Evolutionary conservation across 208 protist species (phyloP), one percentile per base, ranked within the genome.

Genomic region (Porcisia hertigi): DNA sequence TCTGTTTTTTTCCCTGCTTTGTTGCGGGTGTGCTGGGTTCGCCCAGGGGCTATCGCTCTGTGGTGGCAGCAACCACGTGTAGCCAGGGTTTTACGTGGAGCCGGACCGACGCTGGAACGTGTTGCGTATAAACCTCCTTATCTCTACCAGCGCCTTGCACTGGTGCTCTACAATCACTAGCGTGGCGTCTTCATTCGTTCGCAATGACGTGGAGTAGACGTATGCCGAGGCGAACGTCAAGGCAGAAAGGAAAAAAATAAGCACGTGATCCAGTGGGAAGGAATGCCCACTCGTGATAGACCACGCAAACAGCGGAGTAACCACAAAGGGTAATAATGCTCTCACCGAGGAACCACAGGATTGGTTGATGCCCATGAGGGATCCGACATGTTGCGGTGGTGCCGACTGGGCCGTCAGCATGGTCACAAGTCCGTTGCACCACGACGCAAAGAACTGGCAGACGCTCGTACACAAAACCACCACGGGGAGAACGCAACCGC

Each of bases 351-450:
- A 71, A 53, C 76, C 86, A 54, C 81, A 88, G 18, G 88, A 83
- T 63, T 94, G 90, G 34, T 82, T 88, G 59, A 94, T 86, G 45
- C 90, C 90, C 79, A 88, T 89, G 67, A 87, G 78, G 8, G 86
- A 76, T 9, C 90, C 90, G 18, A 92, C 75, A 54, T 85, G 79
- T 8, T 74, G 74, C 14, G 77, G 70, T 16, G 90, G 90, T 18
- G 90, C 87, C 3, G 84, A 88, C 18, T 84, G 79, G 6, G 88
- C 86, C 3, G 87, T 84, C 64, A 92, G 80, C 74, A 92, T 82
- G 34, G 85, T 86, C 49, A 88, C 71, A 23, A 94, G 69, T 6
- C 82, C 78, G 81, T 91, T 92, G 14, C 69, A 65, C 86, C 87
- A 91, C 34, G 88, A 87, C 14, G 81, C 69, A 30, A 77, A 81